Evolutionary conservation across 1,284 basidiomycete genomes (phyloP), one percentile per base, ranked within the genome.

Genomic region (Heterobasidion irregulare): DNA sequence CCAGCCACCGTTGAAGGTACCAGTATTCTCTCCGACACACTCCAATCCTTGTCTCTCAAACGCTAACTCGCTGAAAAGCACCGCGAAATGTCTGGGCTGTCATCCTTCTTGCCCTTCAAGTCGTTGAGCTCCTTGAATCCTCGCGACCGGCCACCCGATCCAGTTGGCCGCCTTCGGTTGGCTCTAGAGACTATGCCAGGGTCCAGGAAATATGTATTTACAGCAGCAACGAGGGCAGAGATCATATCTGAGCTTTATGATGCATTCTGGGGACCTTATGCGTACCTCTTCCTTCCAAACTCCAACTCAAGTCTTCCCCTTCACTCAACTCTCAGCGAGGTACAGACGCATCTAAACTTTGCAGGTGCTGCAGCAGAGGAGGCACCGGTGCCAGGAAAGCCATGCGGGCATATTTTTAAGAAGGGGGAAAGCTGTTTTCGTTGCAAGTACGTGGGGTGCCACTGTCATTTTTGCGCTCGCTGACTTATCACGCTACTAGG

Each of bases 391-490:
- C 82, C 82, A 15, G 89, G 86, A 7, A 75, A 82, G 58, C 79
- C 85, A 0, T 92, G 89, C 65, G 84, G 81, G 1, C 79, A 86
- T 64, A 86, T 92, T 51, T 89, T 92, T 69, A 84, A 82, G 68
- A 91, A 89, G 64, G 89, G 89, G 15, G 91, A 94, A 66, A 84
- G 88, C 62, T 93, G 91, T 61, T 94, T 92, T 68, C 80, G 89
- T 45, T 94, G 92, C 89, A 92, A 92, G 92, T 93, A 66, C 75
- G 92, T 77, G 16, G 36, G 34, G 18, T 13, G 16, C 35, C 32
- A 18, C 7, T 36, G 49, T 35, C 53, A 47, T 48, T 34, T 50
- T 32, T 41, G 52, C 36, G 53, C 54, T 49, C 33, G 19, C 18
- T 13, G 49, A 32, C 13, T 54, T 53, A 41, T 38, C 44, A 15